Base-by-base conservation (phyloP, 2,329 filamentous ascomycete genomes). In the Ramichloridium luteum region DNA sequence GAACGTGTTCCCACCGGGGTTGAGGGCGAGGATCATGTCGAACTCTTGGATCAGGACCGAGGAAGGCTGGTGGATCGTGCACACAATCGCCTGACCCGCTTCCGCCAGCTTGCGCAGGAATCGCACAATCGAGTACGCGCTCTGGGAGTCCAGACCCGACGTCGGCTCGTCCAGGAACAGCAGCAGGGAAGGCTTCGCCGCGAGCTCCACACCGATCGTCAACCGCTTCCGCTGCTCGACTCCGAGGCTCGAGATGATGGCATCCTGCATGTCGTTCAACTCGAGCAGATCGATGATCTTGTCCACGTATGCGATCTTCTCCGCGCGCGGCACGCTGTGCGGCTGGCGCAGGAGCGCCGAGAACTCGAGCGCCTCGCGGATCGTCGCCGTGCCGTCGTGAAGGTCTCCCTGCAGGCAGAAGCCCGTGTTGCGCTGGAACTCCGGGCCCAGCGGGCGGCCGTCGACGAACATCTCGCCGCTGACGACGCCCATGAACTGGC, bases 141-240 rank as follows among this genome's bases (percentile, higher is more conserved):
- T 73, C 43, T 81, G 77, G 10, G 68, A 74, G 53, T 83, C 77
- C 3, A 83, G 64, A 36, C 77, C 77, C 38, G 68, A 74, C 0
- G 78, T 82, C 1, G 78, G 78, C 47, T 83, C 78, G 44, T 82
- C 78, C 12, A 82, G 57, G 59, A 82, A 82, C 5, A 82, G 61
- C 2, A 81, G 60, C 0, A 81, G 61, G 25, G 65, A 70, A 0
- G 77, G 77, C 47, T 79, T 74, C 2, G 78, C 77, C 5, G 76
- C 77, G 6, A 83, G 60, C 48, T 83, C 78, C 3, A 82, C 78
- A 36, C 76, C 78, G 32, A 83, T 82, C 0, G 78, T 82, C 2
- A 82, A 59, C 34, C 77, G 65, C 56, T 83, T 83, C 45, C 74
- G 68, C 53, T 80, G 72, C 53, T 81, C 77, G 5, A 81, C 74